Evolutionary conservation across 345 rosid genomes (phyloP), one percentile per base, ranked within the genome.

Genomic region (Heritiera fomes): DNA sequence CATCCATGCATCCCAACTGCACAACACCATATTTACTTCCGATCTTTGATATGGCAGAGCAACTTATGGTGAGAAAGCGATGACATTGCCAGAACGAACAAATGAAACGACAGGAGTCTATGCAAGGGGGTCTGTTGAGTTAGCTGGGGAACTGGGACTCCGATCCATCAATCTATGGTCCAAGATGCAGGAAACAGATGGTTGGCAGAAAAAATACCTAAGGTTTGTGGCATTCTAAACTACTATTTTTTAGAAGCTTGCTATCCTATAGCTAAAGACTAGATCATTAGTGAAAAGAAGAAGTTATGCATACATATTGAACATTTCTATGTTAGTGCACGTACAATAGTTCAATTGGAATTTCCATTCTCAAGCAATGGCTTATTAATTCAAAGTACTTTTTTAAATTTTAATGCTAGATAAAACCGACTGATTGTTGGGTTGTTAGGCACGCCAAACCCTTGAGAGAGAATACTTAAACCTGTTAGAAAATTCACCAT

Each of bases 161-260:
- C 84, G 45, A 63, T 86, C 83, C 28, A 82, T 93, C 55, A 83
- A 95, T 86, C 47, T 95, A 52, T 95, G 99, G 99, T 91, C 93
- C 78, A 92, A 86, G 87, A 93, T 94, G 98, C 94, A 94, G 86
- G 91, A 92, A 75, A 87, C 88, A 53, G 86, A 83, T 72, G 91
- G 89, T 53, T 95, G 98, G 98, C 95, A 88, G 94, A 91, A 87
- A 77, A 86, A 85, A 38, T 89, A 85, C 79, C 74, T 95, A 72
- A 95, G 98, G 98, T 93, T 78, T 77, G 89, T 87, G 45, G 52
- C 8, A 66, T 67, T 34, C 46, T 45, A 65, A 18, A 7, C 77
- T 41, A 20, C 50, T 17, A 20, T 7, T 2, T 11, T 32, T 32
- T 40, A 40, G 18, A n/a, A 41, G 18, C 32, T 55, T 73, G 32